Base-by-base conservation (phyloP, 2,329 filamentous ascomycete species). In the Ampelomyces quisqualis region DNA sequence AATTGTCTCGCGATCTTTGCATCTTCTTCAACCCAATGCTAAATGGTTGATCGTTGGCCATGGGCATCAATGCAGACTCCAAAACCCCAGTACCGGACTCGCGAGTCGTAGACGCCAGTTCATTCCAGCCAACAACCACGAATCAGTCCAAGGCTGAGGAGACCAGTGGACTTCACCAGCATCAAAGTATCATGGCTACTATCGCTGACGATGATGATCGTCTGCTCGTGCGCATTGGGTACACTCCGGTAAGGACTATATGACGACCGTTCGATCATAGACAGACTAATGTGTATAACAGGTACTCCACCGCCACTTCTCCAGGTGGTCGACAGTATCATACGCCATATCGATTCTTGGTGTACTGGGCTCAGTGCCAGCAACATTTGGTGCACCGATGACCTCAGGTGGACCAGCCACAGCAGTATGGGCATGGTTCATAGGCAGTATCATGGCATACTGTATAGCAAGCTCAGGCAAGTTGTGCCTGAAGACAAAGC, bases 321-420 rank as follows among this genome's bases (percentile, higher is more conserved):
- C 77, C 24, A 80, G 78, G 73, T 84, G 79, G 79, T 84, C 80
- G 3, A 84, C 80, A 2, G 70, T 84, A 3, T 84, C 80, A 3
- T 84, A 84, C 64, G 81, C 81, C 18, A 81, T 84, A 45, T 83
- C 80, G 8, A 81, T 84, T 46, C 68, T 84, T 5, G 81, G 81
- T 20, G 79, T 84, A 2, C 62, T 84, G 2, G 81, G 81, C n/a
- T 84, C 80, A 0, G 80, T 84, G 1, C 81, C 81, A 19, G 80
- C 81, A 14, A 84, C 80, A 1, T 81, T 82, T 54, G 78, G 77
- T 8, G 74, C 73, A 24, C 81, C 81, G 1, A 70, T 84, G 46
- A 69, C 68, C 20, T 73, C 78, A 18, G 81, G 81, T 20, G 81
- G 81, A 0, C 80, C 81, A 34, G 79, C 79, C 17, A 81, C 81